These are phyloP conservation scores for Odontarrhena argentea DNA, from an alignment of 345 rosid species.

Conservation along the genomic window DNA sequence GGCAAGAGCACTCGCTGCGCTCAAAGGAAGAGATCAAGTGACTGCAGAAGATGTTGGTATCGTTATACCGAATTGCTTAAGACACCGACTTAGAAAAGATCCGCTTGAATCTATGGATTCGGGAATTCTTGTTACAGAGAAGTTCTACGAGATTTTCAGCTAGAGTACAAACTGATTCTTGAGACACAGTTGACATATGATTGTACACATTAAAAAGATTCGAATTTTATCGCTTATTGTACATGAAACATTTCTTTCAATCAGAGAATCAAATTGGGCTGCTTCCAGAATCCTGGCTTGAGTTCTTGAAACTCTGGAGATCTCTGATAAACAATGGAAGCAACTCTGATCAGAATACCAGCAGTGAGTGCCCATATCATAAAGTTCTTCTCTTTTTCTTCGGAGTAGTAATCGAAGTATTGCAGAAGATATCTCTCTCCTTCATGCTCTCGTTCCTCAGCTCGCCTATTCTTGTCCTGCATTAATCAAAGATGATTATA, in stretches of 20 bases:
- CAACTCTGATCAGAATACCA: conserved; percentile 58
- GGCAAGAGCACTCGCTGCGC: conserved; percentile 84
- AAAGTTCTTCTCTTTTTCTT: conserved; percentile 38
- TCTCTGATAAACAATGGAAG: conserved; percentile 55
- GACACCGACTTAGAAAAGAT: conserved; percentile 94
- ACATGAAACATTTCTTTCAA: conserved; percentile 7
- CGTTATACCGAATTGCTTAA: conserved; percentile 86
- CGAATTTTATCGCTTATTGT: background rate
- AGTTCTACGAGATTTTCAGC: conserved; percentile 78
- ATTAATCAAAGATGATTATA: background rate
- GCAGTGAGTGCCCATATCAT: conserved; percentile 76
- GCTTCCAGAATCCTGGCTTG: conserved; percentile 54
- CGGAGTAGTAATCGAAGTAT: conserved; percentile 50
- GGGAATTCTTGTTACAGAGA: conserved; percentile 78
- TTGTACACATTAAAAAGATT: background rate
- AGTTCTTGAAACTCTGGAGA: conserved; percentile 60
- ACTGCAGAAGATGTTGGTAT: conserved; percentile 85
- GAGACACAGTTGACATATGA: conserved; percentile 22
- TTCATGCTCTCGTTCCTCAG: conserved; percentile 54
- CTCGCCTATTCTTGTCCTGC: conserved; percentile 61
- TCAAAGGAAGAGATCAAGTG: conserved; percentile 78
- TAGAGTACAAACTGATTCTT: conserved; percentile 43
- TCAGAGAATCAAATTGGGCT: conserved; percentile 16
- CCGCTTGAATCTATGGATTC: conserved; percentile 95
- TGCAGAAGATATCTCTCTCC: conserved; percentile 57